phyloP scores from a whole-genome alignment of 768 basidiomycete genomes.

The Rhodotorula toruloides region DNA sequence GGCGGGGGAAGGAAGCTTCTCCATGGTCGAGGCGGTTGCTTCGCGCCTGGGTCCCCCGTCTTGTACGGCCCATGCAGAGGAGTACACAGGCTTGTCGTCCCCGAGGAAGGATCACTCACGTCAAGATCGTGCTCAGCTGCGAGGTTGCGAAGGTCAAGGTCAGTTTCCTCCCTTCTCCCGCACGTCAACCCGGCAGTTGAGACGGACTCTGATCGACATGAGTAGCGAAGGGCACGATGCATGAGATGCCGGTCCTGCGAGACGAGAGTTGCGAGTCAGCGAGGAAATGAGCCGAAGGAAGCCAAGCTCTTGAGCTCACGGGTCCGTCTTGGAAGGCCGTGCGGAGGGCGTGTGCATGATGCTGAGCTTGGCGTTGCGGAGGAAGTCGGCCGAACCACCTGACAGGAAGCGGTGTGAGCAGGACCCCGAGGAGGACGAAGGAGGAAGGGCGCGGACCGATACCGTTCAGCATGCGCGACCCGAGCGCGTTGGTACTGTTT shows the following conservation, averaged over 20 bases:
- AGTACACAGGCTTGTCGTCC: no score
- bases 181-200: not conserved
- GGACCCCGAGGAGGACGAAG: no score
- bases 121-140: conserved; percentile 37
- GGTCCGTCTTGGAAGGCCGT: conserved; percentile 4
- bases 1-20: not conserved
- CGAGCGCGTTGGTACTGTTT: conserved; percentile 43
- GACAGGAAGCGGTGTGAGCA: no score
- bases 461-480: conserved; percentile 44
- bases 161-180: no score
- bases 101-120: no score
- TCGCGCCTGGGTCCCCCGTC: no score
- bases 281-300: not conserved
- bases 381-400: conserved; percentile 40
- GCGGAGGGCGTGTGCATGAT: conserved; percentile 43
- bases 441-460: no score
- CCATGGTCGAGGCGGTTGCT: no score
- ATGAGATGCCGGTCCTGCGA: conserved; percentile 44
- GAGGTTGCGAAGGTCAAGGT: conserved; percentile 3
- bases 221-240: conserved; percentile 43
- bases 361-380: conserved; percentile 42
- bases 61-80: no score
- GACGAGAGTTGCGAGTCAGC: not conserved
- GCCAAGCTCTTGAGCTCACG: no score
- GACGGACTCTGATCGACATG: conserved; percentile 42